phyloP scores from a whole-genome alignment of 345 rosid species.

The Ceriops decandra region DNA sequence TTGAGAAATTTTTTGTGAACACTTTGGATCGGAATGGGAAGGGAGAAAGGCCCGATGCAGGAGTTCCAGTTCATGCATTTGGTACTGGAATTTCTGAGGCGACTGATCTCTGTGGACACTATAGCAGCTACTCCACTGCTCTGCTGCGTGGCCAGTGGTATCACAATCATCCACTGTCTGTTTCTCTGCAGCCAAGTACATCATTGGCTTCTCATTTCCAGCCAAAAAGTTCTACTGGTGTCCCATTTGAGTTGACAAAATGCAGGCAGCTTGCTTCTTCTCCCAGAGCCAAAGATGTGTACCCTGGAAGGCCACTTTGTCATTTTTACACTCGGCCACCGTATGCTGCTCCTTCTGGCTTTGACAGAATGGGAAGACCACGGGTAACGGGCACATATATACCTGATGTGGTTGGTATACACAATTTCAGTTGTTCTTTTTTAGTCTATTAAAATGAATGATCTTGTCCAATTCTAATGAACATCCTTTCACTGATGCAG shows the following conservation, averaged over 20 bases:
- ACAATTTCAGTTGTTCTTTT: background rate
- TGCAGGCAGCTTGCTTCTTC: constrained; percentile 21
- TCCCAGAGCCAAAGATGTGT: constrained; percentile 32
- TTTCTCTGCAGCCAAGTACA: constrained; percentile 25
- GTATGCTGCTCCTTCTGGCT: constrained; percentile 22
- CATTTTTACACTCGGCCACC: constrained; percentile 22
- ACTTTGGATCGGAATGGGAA: constrained; percentile 79
- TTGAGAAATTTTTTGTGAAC: constrained; percentile 59
- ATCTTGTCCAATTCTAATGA: background rate
- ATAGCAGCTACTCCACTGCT: constrained; percentile 34
- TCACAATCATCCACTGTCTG: constrained; percentile 31
- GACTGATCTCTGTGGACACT: constrained; percentile 63
- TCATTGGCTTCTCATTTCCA: constrained; percentile 33
- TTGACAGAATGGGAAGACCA: constrained; percentile 31
- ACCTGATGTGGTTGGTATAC: constrained; percentile 61
- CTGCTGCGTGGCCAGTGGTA: constrained; percentile 53
- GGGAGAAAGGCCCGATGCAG: constrained; percentile 75
- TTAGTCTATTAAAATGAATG: background rate
- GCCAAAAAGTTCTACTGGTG: constrained; percentile 31
- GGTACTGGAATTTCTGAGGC: constrained; percentile 64
- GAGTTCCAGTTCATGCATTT: constrained; percentile 63
- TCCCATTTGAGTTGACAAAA: constrained; percentile 24
- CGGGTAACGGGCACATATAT: constrained; percentile 75
- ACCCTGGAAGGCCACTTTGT: constrained; percentile 29
- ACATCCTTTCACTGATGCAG: constrained; percentile 35